These are phyloP conservation scores for Tuctoria greenei DNA, from an alignment of 176 grass and related monocot species.

Conservation along the genomic window DNA sequence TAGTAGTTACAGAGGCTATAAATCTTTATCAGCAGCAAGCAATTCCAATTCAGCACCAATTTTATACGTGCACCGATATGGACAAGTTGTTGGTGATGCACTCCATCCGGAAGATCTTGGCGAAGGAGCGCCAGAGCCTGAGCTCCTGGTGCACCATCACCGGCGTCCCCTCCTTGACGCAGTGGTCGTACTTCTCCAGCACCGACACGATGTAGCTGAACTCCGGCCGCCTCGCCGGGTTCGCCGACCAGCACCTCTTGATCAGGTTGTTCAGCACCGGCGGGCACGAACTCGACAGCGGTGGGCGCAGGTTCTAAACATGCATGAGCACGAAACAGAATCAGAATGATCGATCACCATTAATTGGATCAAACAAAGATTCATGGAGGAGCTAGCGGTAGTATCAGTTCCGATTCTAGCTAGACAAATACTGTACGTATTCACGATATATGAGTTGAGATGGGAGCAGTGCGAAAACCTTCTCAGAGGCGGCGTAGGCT, in stretches of 20 bases:
- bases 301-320: constrained; percentile 74
- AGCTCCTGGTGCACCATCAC: constrained; percentile 73
- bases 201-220: constrained; percentile 93
- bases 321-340: neutral
- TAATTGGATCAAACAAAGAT: no score
- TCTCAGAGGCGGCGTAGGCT: constrained; percentile 80
- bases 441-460: no score
- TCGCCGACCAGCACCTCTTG: constrained; percentile 83
- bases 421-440: no score
- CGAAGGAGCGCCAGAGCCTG: constrained; percentile 58
- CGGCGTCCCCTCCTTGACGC: constrained; percentile 80
- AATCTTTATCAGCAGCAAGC: neutral
- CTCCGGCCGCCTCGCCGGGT: constrained; percentile 80
- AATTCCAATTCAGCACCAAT: constrained; percentile 3
- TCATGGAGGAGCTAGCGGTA: no score
- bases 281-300: constrained; percentile 68
- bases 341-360: neutral
- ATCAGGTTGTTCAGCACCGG: constrained; percentile 88
- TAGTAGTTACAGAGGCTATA: neutral
- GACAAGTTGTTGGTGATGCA: constrained; percentile 69
- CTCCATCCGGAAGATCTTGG: constrained; percentile 65
- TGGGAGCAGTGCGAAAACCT: constrained; percentile 41
- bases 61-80: constrained; percentile 60
- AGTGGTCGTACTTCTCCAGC: constrained; percentile 92
- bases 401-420: no score